Evolutionary conservation across 352 stramenopile genomes (phyloP).

Genomic region (Phytophthora boehmeriae): DNA sequence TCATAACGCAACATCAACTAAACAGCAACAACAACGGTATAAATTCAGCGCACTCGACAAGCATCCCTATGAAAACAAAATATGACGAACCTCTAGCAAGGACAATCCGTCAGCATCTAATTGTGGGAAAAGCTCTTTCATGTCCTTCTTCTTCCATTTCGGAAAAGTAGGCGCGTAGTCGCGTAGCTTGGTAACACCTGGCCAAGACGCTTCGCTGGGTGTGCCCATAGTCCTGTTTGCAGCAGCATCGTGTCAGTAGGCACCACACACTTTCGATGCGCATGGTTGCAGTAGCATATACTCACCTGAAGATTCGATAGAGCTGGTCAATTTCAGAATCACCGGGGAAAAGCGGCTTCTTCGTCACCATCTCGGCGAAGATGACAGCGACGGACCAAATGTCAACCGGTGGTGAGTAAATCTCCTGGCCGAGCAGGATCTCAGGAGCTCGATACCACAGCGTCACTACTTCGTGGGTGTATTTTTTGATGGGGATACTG

Average conservation of each 20-base stretch:
- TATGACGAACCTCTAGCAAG: conserved; percentile 59
- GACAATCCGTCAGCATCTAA: conserved; percentile 62
- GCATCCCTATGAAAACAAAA: not conserved
- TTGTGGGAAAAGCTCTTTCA: conserved; percentile 66
- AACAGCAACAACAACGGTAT: not conserved
- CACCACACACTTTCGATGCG: not conserved
- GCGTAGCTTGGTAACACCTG: conserved; percentile 94
- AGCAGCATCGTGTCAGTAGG: conserved; percentile 5
- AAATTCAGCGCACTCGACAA: conserved; percentile 1
- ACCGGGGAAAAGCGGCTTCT: conserved; percentile 82
- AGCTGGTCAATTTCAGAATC: conserved; percentile 90
- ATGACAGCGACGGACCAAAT: conserved; percentile 90
- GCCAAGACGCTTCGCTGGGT: conserved; percentile 96
- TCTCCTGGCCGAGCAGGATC: conserved; percentile 95
- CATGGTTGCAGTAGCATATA: not conserved
- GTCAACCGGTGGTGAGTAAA: conserved; percentile 89
- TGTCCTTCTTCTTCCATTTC: conserved; percentile 93
- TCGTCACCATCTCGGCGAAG: conserved; percentile 86
- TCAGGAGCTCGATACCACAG: conserved; percentile 99
- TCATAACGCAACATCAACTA: conserved; percentile 83
- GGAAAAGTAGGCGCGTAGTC: conserved; percentile 97
- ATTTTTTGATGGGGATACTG: conserved; percentile 96
- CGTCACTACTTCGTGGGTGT: conserved; percentile 99
- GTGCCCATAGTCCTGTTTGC: conserved; percentile 91
- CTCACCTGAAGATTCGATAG: conserved; percentile 85